These are phyloP conservation scores for Zasmidium citrigriseum DNA, from an alignment of 2,329 filamentous ascomycete genomes.

Conservation along the genomic window DNA sequence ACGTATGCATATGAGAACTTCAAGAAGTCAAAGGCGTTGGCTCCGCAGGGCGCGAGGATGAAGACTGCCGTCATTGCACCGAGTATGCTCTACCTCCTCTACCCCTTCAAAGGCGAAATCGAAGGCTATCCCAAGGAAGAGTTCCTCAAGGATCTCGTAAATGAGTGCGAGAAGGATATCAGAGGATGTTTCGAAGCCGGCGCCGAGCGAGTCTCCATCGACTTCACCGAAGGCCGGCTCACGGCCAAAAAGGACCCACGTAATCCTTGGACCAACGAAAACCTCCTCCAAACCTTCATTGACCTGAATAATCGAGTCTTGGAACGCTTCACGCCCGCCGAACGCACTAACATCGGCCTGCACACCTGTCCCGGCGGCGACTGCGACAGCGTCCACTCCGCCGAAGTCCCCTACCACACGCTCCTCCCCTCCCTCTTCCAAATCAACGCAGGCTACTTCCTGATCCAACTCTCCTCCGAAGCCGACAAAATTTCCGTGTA, in stretches of 20 bases:
- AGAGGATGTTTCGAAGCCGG: constrained; percentile 5
- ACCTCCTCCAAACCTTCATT: background rate
- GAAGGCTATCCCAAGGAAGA: constrained; percentile 2
- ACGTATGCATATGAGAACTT: constrained; percentile 8
- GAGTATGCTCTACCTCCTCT: constrained; percentile 4
- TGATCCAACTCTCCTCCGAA: background rate
- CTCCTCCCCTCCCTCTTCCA: constrained; percentile 4
- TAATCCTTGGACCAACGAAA: constrained; percentile 3
- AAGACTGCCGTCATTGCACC: constrained; percentile 3
- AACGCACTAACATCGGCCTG: constrained; percentile 5
- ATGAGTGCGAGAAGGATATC: constrained; percentile 3
- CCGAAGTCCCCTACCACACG: constrained; percentile 3
- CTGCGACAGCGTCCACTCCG: background rate
- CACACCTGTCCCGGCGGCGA: constrained; percentile 2
- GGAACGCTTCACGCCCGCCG: constrained; percentile 5
- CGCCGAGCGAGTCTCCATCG: background rate
- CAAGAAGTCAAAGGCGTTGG: constrained; percentile 1
- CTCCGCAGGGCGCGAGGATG: background rate
- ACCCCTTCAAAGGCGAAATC: background rate
- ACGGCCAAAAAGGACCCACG: constrained; percentile 1
- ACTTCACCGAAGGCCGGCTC: background rate
- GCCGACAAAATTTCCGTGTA: background rate
- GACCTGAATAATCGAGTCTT: constrained; percentile 6
- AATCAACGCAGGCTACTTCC: constrained; percentile 8
- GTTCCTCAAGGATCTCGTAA: too few relatives aligned